Percentiles rank a stretch among this genome's conserved stretches.
Evolutionary conservation across 2,329 filamentous ascomycete species (phyloP).

Genomic region (Aspergillus chevalieri): DNA sequence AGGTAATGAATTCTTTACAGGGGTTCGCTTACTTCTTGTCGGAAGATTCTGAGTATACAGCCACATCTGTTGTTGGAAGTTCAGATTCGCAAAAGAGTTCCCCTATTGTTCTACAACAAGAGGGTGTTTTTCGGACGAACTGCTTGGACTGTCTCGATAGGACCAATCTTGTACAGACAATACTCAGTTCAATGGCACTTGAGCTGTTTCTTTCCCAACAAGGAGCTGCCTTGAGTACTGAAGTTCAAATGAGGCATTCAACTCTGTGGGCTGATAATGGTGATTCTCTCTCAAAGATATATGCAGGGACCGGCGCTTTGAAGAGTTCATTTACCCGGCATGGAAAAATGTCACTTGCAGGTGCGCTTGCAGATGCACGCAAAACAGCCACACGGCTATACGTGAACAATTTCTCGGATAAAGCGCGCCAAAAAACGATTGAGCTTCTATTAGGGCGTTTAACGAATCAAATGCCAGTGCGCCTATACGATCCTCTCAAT

Average conservation of each 20-base stretch:
- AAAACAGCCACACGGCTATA: slow-evolving; percentile 93
- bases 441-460: slow-evolving; percentile 83
- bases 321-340: slow-evolving; percentile 92
- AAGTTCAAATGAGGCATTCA: slow-evolving; percentile 89
- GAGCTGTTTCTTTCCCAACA: slow-evolving; percentile 75
- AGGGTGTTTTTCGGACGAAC: slow-evolving; percentile 93
- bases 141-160: slow-evolving; percentile 93
- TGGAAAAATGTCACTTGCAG: slow-evolving; percentile 92
- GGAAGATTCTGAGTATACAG: slow-evolving; percentile 57
- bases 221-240: slow-evolving; percentile 61
- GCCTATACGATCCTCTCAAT: slow-evolving; percentile 89
- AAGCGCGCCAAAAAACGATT: slow-evolving; percentile 86
- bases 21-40: slow-evolving; percentile 90
- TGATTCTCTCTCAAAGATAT: slow-evolving; percentile 87
- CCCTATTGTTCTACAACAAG: slow-evolving; percentile 76
- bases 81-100: slow-evolving; percentile 36
- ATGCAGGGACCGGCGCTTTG: slow-evolving; percentile 89
- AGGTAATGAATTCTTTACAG: slow-evolving; percentile 72
- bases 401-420: slow-evolving; percentile 96
- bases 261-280: slow-evolving; percentile 97
- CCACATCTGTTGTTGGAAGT: slow-evolving; percentile 34
- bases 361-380: slow-evolving; percentile 86
- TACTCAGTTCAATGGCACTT: slow-evolving; percentile 88
- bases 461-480: slow-evolving; percentile 74
- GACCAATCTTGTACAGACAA: slow-evolving; percentile 92